phyloP scores from a whole-genome alignment of 164 flowering plant species.

The Aristolochia fimbriata region DNA sequence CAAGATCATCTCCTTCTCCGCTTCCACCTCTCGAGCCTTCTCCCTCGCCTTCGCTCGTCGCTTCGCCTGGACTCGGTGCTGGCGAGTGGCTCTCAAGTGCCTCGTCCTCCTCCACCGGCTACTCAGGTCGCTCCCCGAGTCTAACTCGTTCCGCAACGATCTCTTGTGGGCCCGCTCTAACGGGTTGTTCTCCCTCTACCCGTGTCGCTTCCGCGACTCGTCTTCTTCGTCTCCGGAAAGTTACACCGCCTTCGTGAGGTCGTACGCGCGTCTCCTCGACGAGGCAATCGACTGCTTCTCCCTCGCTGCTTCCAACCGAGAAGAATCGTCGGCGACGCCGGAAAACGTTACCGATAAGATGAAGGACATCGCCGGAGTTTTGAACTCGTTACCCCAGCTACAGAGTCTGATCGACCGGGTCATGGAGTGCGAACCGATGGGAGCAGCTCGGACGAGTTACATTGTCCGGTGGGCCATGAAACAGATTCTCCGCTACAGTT shows the following conservation, averaged over 20 bases:
- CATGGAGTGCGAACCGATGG: constrained; percentile 40
- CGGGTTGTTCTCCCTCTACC: constrained; percentile 34
- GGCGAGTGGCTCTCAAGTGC: constrained; percentile 67
- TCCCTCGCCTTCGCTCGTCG: constrained; percentile 39
- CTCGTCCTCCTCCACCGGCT: constrained; percentile 53
- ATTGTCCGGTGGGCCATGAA: constrained; percentile 40
- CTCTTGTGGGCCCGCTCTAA: constrained; percentile 35
- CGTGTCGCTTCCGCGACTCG: constrained; percentile 34
- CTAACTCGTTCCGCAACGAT: constrained; percentile 28
- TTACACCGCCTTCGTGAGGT: constrained; percentile 33
- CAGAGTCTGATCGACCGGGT: constrained; percentile 45
- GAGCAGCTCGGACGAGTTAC: constrained; percentile 22
- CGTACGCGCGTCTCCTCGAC: constrained; percentile 50
- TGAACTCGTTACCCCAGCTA: constrained; percentile 33
- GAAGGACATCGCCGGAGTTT: constrained; percentile 19
- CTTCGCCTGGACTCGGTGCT: constrained; percentile 34
- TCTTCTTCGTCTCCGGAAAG: constrained; percentile 31
- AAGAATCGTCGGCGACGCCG: no score
- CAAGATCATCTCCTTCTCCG: constrained; percentile 38
- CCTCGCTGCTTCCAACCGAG: background rate
- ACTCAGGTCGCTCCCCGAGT: constrained; percentile 26
- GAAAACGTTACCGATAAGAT: constrained; percentile 15
- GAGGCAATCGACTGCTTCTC: constrained; percentile 31
- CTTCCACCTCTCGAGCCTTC: constrained; percentile 32
- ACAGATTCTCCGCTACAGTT: constrained; percentile 47